A percentile compares a stretch with the other conserved stretches of the same genome.
phyloP scores from a whole-genome alignment of 2,329 filamentous ascomycete genomes.

The Colletotrichum siamense region DNA sequence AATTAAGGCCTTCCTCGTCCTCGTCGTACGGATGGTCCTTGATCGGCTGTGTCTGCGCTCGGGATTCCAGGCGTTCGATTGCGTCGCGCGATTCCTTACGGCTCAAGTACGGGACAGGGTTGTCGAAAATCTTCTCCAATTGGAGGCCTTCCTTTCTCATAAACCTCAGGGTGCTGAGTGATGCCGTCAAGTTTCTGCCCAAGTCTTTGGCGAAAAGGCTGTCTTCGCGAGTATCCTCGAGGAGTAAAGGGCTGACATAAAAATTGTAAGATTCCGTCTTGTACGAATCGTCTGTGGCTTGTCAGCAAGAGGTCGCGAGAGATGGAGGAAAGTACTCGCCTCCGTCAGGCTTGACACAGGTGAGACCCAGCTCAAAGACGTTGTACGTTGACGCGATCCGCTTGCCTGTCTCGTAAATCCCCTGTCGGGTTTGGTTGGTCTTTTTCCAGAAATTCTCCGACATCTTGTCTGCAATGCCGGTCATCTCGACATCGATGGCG shows the following conservation, averaged over 20 bases:
- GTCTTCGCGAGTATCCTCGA: not conserved
- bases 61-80: not conserved
- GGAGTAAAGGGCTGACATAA: conserved; percentile 33
- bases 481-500: conserved; percentile 43
- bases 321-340: not conserved
- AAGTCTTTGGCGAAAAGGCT: conserved; percentile 24
- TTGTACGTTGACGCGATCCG: conserved; percentile 34
- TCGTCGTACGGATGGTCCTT: not conserved
- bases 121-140: conserved; percentile 27
- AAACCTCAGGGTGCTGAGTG: conserved; percentile 33
- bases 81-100: not conserved
- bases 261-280: conserved; percentile 34
- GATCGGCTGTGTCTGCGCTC: not conserved
- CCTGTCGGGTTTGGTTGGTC: not conserved
- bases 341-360: conserved; percentile 28
- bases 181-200: conserved; percentile 32
- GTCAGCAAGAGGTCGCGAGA: not conserved
- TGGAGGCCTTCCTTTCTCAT: conserved; percentile 30
- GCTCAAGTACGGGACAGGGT: conserved; percentile 38
- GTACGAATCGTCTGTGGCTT: conserved; percentile 23
- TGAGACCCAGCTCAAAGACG: conserved; percentile 41
- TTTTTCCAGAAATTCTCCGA: not conserved
- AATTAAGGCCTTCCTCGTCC: not conserved
- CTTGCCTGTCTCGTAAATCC: conserved; percentile 32
- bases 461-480: not conserved